phyloP scores from a whole-genome alignment of 805 yeast genomes.

The Wickerhamomyces bisporus region DNA sequence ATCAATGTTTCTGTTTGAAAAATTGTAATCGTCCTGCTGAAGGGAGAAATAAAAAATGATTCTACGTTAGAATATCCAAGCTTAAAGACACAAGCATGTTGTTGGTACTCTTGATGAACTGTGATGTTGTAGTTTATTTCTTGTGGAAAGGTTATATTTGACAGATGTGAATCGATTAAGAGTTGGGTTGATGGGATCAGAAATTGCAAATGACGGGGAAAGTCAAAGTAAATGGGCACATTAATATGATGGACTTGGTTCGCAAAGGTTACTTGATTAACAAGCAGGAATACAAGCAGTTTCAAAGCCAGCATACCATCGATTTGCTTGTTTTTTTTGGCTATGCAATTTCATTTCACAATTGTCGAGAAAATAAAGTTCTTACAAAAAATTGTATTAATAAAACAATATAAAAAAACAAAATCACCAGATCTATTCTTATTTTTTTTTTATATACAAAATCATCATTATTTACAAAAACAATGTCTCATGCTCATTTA shows the following conservation, averaged over 20 bases:
- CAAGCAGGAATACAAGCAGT: too few relatives aligned
- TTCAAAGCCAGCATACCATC: too few relatives aligned
- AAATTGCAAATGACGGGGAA: slow-evolving; percentile 6
- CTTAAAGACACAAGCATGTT: neutral
- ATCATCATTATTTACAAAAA: neutral
- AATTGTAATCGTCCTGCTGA: slow-evolving; percentile 2
- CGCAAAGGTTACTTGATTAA: neutral
- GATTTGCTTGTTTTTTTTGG: too few relatives aligned
- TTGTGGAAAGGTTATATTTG: neutral
- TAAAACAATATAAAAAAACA: too few relatives aligned
- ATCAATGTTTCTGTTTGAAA: slow-evolving; percentile 15
- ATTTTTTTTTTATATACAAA: slow-evolving; percentile 2
- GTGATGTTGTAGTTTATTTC: slow-evolving; percentile 1
- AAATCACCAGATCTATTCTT: too few relatives aligned
- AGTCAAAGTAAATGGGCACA: slow-evolving; percentile 10
- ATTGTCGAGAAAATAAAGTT: too few relatives aligned
- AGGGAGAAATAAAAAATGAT: slow-evolving; percentile 13
- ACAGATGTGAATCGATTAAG: slow-evolving; percentile 4
- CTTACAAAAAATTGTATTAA: too few relatives aligned
- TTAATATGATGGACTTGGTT: neutral
- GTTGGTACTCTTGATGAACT: neutral
- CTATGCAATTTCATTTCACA: too few relatives aligned
- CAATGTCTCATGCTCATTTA: slow-evolving; percentile 3
- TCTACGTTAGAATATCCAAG: slow-evolving; percentile 7
- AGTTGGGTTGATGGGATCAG: slow-evolving; percentile 5